A percentile compares a stretch with the other conserved stretches of the same genome.
phyloP scores from a whole-genome alignment of 345 rosid species.

The Heritiera littoralis region DNA sequence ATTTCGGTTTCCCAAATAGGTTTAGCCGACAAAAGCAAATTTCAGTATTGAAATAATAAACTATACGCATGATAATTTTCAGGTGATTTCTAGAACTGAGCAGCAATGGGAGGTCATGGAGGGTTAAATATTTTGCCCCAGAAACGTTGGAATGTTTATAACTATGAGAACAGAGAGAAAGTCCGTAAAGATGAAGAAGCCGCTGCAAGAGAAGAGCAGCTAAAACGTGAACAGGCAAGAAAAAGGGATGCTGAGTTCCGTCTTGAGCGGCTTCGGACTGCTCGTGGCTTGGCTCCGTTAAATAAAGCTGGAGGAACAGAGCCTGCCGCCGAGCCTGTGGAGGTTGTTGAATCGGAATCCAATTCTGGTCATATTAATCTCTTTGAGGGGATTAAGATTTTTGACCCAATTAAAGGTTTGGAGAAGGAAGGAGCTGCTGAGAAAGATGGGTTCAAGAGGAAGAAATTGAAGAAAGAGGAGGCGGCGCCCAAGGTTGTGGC shows the following conservation, averaged over 20 bases:
- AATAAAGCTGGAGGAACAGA: constrained; percentile 27
- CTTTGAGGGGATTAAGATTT: constrained; percentile 87
- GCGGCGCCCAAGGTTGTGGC: constrained; percentile 45
- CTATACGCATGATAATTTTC: background rate
- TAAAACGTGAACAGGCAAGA: constrained; percentile 71
- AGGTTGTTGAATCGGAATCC: constrained; percentile 36
- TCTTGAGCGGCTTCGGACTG: constrained; percentile 70
- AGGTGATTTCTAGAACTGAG: constrained; percentile 3
- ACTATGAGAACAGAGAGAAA: constrained; percentile 80
- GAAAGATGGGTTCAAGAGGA: constrained; percentile 54
- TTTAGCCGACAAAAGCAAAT: background rate
- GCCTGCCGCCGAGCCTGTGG: constrained; percentile 9
- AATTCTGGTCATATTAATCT: constrained; percentile 83
- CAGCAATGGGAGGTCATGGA: constrained; percentile 90
- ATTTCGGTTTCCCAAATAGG: background rate
- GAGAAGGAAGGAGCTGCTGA: constrained; percentile 41
- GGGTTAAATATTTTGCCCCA: constrained; percentile 94
- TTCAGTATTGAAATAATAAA: background rate
- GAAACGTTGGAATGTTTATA: constrained; percentile 94
- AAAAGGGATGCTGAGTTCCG: constrained; percentile 84
- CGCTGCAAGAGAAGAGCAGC: constrained; percentile 82
- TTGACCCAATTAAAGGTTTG: constrained; percentile 55
- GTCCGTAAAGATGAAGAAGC: constrained; percentile 85
- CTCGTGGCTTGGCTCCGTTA: constrained; percentile 77
- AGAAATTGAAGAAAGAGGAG: constrained; percentile 80